Evolutionary conservation across 2,329 filamentous ascomycete species (phyloP), one percentile per base, ranked within the genome.

Genomic region (Alternaria ventricosa): DNA sequence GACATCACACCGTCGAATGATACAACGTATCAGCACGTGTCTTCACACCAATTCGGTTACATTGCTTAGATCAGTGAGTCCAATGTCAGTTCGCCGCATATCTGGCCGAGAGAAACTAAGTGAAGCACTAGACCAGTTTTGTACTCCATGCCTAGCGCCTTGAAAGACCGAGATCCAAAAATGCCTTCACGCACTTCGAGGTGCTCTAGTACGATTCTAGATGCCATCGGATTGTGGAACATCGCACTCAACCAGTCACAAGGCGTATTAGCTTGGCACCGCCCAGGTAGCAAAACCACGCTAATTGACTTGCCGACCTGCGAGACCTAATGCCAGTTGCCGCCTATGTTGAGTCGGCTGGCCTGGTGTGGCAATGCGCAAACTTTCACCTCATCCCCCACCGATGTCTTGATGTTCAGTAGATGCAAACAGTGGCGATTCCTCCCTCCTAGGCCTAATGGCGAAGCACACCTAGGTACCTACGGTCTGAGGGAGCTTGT

Each of bases 331-430:
- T 22, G 20, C 20, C 20, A 22, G 20, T 44, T 20, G 56, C 41
- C 20, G 30, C 25, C 27, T 41, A 51, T 23, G 33, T 63, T 56
- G 43, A 63, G 50, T 54, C 30, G 22, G 10, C 28, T 60, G 53
- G 46, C 49, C 30, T 55, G 27, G 41, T 50, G 61, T 57, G 51
- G 61, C 61, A 41, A 60, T 18, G 41, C 15, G 61, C 57, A 64
- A 64, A 64, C 61, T 64, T 60, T 36, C 61, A 33, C 47, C 41
- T 45, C 45, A 27, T 45, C 28, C 56, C 55, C 55, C 55, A 59
- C 60, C 20, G 50, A 33, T 30, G 50, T 20, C 25, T 33, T 47
- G 41, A 41, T 41, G 27, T 11, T 53, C 15, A 6, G 20, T 46
- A 27, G 25, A 61, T 18, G 36, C 41, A 22, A 41, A 47, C 28